Evolutionary conservation across 768 basidiomycete genomes (phyloP).

Genomic region (Leccinum aurantiacum): DNA sequence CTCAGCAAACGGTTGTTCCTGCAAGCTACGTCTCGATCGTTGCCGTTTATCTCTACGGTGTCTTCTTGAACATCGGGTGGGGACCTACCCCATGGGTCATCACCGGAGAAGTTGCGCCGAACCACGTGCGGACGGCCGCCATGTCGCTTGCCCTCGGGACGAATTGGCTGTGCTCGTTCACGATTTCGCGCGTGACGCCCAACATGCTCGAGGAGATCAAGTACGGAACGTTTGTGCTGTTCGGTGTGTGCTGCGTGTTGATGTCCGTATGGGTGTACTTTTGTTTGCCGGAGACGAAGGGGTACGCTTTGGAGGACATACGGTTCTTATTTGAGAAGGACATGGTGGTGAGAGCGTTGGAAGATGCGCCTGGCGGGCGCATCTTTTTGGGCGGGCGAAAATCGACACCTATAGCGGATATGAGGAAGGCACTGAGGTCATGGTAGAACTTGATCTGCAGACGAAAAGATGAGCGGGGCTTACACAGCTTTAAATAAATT

Average conservation of each 20-base stretch:
- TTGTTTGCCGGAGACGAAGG: slow-evolving; percentile 42
- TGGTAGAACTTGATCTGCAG: too few species aligned
- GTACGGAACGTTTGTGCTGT: slow-evolving; percentile 36
- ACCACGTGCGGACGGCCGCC: slow-evolving; percentile 37
- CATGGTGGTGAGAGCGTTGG: slow-evolving; percentile 31
- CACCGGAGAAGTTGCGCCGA: slow-evolving; percentile 38
- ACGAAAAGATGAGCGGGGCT: too few species aligned
- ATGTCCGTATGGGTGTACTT: slow-evolving; percentile 39
- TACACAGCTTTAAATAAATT: too few species aligned
- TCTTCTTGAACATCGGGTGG: slow-evolving; percentile 37
- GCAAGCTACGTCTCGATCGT: slow-evolving; percentile 40
- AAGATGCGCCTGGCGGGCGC: slow-evolving; percentile 37
- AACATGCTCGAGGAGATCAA: slow-evolving; percentile 35
- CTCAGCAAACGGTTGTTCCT: slow-evolving; percentile 26
- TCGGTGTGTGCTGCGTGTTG: slow-evolving; percentile 33
- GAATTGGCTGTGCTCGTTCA: slow-evolving; percentile 40
- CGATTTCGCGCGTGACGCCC: slow-evolving; percentile 39
- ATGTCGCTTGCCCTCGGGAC: slow-evolving; percentile 34
- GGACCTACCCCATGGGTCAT: slow-evolving; percentile 33
- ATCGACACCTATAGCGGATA: slow-evolving; percentile 5
- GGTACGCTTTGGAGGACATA: slow-evolving; percentile 41
- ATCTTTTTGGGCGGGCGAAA: slow-evolving; percentile 25
- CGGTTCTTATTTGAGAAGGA: slow-evolving; percentile 32
- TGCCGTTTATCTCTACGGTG: slow-evolving; percentile 38
- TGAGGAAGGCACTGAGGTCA: slow-evolving; percentile 13